Base-by-base conservation (phyloP, 805 yeast species). In the Candida caryicola region DNA sequence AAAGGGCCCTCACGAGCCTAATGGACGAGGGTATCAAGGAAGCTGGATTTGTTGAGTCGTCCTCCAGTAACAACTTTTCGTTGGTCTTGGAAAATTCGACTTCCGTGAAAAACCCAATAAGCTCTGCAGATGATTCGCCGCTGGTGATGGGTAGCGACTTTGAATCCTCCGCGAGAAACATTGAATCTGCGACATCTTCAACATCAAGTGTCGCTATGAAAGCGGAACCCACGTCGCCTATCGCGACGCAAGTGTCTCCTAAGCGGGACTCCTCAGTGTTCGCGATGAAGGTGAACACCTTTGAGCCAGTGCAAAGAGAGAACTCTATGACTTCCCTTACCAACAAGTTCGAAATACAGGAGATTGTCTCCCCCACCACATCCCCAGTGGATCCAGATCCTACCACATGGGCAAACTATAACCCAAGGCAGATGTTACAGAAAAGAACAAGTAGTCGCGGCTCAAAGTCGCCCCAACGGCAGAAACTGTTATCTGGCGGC, bases 291-390 rank as follows among this genome's bases (percentile, higher is more conserved):
- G 31, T 28, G 31, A 15, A 31, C 30, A n/a, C n/a, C n/a, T n/a
- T n/a, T n/a, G 26, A 21, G 12, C 12, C 33, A 5, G 27, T 28
- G 5, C 12, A 23, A 12, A 30, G 34, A 44, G 28, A 40, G 31
- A 33, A 43, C 40, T 44, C 58, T 29, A 44, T 50, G 34, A 50
- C 46, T 42, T 61, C 68, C 2, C 41, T 64, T 14, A 51, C 65
- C 1, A 47, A 53, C 29, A 55, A 51, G 28, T 46, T 60, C 34
- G 69, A 64, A 33, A 47, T 39, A 18, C 66, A 59, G 23, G 53
- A 45, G 3, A 41, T 62, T 12, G 26, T 46, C 14, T 55, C 61
- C 1, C 57, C 61, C 5, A 36, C 50, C 10, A 21, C 16, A 25
- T 33, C 39, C 5, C 38, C 33, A 10, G 26, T 31, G 5, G 28